These are phyloP conservation scores for Rhodotorula babjevae DNA, from an alignment of 768 basidiomycete genomes.

Conservation along the genomic window DNA sequence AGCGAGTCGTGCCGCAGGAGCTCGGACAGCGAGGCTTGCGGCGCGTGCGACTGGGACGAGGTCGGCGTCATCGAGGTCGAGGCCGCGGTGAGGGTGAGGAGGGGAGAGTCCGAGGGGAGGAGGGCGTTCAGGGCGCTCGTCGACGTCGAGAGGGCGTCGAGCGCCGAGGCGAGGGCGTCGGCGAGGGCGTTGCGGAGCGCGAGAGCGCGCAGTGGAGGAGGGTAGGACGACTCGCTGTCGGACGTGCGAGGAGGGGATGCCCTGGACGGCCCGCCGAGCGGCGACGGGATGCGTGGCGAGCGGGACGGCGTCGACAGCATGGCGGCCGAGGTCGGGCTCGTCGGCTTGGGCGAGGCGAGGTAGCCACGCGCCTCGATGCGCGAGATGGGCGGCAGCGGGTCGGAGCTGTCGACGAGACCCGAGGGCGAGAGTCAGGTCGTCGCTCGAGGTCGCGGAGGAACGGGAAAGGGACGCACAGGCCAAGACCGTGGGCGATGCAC, in stretches of 20 bases:
- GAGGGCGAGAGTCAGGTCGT: background rate
- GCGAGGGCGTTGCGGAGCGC: background rate
- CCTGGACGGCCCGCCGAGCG: background rate
- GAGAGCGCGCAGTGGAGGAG: background rate
- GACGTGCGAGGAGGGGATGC: background rate
- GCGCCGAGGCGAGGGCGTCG: background rate
- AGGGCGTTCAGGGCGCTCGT: background rate
- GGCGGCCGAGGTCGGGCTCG: background rate
- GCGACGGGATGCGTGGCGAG: background rate
- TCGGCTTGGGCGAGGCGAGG: background rate
- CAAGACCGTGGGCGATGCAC: constrained; percentile 12
- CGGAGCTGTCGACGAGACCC: constrained; percentile 6
- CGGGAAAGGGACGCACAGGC: background rate
- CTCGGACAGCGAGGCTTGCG: constrained; percentile 9
- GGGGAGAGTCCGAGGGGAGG: background rate
- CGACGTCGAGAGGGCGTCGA: background rate
- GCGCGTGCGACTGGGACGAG: background rate
- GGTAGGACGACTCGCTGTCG: background rate
- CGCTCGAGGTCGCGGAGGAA: background rate
- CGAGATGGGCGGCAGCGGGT: constrained; percentile 23
- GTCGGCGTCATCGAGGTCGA: background rate
- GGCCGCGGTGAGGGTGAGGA: background rate
- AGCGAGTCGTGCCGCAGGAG: constrained; percentile 7
- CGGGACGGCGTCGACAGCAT: background rate
- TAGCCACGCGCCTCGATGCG: constrained; percentile 9